Evolutionary conservation across 768 basidiomycete species (phyloP).

Genomic region (Leccinellum luteum): DNA sequence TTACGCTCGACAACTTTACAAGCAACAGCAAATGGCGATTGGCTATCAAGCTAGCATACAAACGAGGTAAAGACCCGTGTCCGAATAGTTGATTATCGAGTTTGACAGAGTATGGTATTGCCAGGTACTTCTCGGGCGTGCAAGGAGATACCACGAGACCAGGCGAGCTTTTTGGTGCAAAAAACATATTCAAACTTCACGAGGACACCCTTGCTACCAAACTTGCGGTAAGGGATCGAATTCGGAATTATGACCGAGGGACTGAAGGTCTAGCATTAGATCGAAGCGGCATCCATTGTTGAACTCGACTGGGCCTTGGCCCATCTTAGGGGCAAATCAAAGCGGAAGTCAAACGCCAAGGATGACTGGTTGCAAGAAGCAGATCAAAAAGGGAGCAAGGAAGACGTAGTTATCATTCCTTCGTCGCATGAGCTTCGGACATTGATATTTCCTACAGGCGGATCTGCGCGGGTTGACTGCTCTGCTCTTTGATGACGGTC

Average conservation of each 20-base stretch:
- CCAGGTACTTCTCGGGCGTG: conserved; percentile 77
- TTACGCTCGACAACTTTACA: conserved; percentile 87
- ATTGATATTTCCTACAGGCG: conserved; percentile 33
- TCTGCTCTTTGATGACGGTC: conserved; percentile 71
- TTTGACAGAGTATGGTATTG: background rate
- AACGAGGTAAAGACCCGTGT: conserved; percentile 51
- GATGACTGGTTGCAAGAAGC: conserved; percentile 45
- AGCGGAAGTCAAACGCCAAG: conserved; percentile 30
- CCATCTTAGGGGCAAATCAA: conserved; percentile 50
- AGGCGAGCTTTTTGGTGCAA: conserved; percentile 82
- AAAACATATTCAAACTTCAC: conserved; percentile 81
- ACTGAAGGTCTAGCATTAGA: conserved; percentile 42
- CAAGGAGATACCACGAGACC: conserved; percentile 72
- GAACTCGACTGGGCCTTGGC: conserved; percentile 82
- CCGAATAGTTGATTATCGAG: background rate
- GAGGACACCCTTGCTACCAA: conserved; percentile 71
- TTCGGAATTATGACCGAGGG: background rate
- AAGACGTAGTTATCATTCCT: conserved; percentile 16
- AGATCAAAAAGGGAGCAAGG: conserved; percentile 44
- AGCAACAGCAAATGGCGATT: conserved; percentile 92
- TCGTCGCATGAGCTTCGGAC: background rate
- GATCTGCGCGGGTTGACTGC: conserved; percentile 60
- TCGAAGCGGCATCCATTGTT: conserved; percentile 69
- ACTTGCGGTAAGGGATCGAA: conserved; percentile 49
- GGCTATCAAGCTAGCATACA: conserved; percentile 83